These are phyloP conservation scores for Friedmanniomyces simplex DNA, from an alignment of 495 filamentous ascomycete species.

Conservation along the genomic window DNA sequence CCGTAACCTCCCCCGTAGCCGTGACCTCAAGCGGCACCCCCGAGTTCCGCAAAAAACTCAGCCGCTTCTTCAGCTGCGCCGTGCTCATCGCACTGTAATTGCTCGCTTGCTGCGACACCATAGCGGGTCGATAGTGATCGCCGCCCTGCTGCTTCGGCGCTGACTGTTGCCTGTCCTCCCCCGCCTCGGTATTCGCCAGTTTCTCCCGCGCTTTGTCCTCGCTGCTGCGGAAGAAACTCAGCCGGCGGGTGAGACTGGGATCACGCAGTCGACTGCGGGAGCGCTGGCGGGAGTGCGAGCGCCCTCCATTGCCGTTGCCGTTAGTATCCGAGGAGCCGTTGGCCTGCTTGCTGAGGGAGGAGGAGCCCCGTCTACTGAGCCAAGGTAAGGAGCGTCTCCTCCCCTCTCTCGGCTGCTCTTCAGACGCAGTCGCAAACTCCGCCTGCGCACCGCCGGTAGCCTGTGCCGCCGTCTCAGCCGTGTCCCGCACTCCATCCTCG, in stretches of 20 bases:
- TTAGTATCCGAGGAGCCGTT: background rate
- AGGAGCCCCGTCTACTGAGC: conserved; percentile 5
- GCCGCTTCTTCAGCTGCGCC: conserved; percentile 55
- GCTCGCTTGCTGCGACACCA: conserved; percentile 23
- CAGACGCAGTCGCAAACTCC: background rate
- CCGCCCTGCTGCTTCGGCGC: background rate
- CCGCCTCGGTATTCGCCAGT: background rate
- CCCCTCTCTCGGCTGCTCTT: background rate
- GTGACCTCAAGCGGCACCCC: background rate
- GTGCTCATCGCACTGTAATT: conserved; percentile 21
- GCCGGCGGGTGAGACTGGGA: conserved; percentile 11
- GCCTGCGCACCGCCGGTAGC: background rate
- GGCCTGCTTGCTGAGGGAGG: background rate
- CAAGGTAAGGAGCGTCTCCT: conserved; percentile 9
- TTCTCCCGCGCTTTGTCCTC: conserved; percentile 3
- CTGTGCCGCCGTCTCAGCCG: background rate
- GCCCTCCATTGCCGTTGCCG: background rate
- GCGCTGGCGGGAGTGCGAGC: conserved; percentile 3
- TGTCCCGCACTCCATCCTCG: background rate
- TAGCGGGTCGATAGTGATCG: conserved; percentile 21
- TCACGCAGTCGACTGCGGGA: conserved; percentile 13
- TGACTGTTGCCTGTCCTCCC: background rate
- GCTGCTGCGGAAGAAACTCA: conserved; percentile 17
- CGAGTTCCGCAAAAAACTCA: conserved; percentile 47
- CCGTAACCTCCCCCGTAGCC: background rate